These are phyloP conservation scores for Fusarium tjaetaba DNA, from an alignment of 2,329 filamentous ascomycete species.

Conservation along the genomic window DNA sequence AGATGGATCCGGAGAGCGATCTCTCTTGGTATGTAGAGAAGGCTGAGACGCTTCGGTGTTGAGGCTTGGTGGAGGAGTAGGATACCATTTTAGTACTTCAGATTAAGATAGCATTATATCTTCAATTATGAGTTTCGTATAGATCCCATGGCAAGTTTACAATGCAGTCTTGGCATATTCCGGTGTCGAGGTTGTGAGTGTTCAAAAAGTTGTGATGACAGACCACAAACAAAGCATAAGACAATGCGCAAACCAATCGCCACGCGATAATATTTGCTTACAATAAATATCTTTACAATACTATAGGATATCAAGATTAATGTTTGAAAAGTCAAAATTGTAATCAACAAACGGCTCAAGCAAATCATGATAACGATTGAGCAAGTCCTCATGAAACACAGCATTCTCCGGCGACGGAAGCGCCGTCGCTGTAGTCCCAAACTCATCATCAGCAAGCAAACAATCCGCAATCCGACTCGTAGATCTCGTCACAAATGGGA, in stretches of 20 bases:
- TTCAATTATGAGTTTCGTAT: not conserved
- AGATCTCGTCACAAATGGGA: slow-evolving; percentile 33
- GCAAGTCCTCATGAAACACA: slow-evolving; percentile 26
- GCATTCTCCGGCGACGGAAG: slow-evolving; percentile 32
- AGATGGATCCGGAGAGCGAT: slow-evolving; percentile 38
- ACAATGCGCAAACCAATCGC: not conserved
- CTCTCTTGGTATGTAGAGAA: slow-evolving; percentile 39
- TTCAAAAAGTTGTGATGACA: too few species aligned
- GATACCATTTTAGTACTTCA: not conserved
- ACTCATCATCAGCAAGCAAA: slow-evolving; percentile 31
- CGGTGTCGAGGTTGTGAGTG: rapidly evolving
- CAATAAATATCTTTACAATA: not conserved
- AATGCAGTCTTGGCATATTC: too few species aligned
- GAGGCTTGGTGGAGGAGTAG: not conserved
- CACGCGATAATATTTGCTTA: not conserved
- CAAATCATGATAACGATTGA: slow-evolving; percentile 33
- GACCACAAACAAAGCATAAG: not conserved
- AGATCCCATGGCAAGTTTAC: not conserved
- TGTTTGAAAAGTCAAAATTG: slow-evolving; percentile 26
- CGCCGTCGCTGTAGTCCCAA: slow-evolving; percentile 13
- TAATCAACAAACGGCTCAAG: slow-evolving; percentile 37
- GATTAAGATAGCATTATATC: not conserved
- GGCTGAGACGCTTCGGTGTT: slow-evolving; percentile 10
- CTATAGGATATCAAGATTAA: slow-evolving; percentile 18
- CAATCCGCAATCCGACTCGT: slow-evolving; percentile 28